Base-by-base conservation (phyloP, 345 rosid genomes). In the Populus pruinosa region DNA sequence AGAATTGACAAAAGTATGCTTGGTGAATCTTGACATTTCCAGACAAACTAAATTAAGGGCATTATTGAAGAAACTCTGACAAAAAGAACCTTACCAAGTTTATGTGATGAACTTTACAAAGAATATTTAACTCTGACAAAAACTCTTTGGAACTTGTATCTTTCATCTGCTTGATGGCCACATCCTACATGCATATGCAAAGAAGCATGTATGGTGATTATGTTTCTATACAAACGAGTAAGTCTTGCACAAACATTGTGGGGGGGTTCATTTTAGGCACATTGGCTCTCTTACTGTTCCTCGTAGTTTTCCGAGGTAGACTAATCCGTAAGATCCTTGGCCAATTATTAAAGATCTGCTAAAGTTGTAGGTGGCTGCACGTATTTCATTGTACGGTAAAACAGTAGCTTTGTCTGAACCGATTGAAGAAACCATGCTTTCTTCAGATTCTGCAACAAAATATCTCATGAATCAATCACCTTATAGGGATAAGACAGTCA, bases 111-210 rank as follows among this genome's bases (percentile, higher is more conserved):
- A 83, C 85, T 78, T 76, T 82, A 65, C 83, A 77, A 44, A 83
- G 83, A 43, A 86, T 71, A 59, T 81, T 81, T 14, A 86, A 73
- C 73, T 86, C 88, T 0, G 83, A 56, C 23, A 81, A 61, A 67
- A 86, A 83, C 74, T 83, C 88, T 77, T 83, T 86, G 33, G 86
- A 81, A 25, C 76, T 84, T 21, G 79, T 69, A 69, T 73, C 77
- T 70, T 86, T 82, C 86, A 81, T 83, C 86, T 79, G 84, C 82
- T 86, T 86, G 78, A 86, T 80, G 49, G 86, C 88, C 74, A 77
- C 85, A 74, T 77, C 77, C 88, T 86, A 71, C 61, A 77, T 56
- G 23, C 53, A 66, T 27, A 43, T 38, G 36, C 21, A 33, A 59
- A 61, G 16, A 49, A 29, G 55, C 39, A 41, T 41, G 12, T 23